Conservation (phyloP, 768 basidiomycete species). For the Suillus subaureus region DNA sequence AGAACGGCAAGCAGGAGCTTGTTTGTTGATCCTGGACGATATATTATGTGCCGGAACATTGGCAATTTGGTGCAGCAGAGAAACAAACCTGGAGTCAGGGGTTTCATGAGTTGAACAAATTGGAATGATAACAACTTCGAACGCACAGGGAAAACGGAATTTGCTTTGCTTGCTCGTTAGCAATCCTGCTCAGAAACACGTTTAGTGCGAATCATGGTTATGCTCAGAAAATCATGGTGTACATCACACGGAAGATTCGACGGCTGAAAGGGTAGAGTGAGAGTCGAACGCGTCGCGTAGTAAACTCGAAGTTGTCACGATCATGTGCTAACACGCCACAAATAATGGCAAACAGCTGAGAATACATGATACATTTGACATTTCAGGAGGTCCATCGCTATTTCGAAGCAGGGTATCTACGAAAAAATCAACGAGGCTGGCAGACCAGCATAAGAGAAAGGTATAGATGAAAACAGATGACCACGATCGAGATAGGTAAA, state of each 20-base stretch:
- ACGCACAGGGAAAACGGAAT: constrained; percentile 51
- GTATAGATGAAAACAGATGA: constrained; percentile 29
- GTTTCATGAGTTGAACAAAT: constrained; percentile 6
- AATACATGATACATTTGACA: background rate
- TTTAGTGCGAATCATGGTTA: too few relatives aligned
- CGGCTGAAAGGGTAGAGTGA: background rate
- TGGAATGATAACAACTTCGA: background rate
- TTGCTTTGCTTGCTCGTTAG: constrained; percentile 10
- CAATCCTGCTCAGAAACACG: background rate
- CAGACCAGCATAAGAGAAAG: constrained; percentile 17
- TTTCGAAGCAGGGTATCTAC: constrained; percentile 22
- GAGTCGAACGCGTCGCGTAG: background rate
- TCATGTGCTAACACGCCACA: background rate
- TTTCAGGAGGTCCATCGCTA: constrained; percentile 3
- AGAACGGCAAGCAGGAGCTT: constrained; percentile 26
- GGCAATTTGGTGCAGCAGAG: constrained; percentile 50
- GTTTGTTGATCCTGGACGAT: constrained; percentile 17
- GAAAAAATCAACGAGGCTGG: constrained; percentile 12
- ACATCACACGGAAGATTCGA: background rate
- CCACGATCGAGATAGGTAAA: constrained; percentile 17
- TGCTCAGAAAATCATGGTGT: background rate
- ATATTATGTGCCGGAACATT: constrained; percentile 24
- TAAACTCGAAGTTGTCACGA: background rate
- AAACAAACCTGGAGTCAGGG: constrained; percentile 44
- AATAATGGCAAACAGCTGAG: background rate